phyloP scores from a whole-genome alignment of 495 filamentous ascomycete genomes.

The Aspergillus nidulans region DNA sequence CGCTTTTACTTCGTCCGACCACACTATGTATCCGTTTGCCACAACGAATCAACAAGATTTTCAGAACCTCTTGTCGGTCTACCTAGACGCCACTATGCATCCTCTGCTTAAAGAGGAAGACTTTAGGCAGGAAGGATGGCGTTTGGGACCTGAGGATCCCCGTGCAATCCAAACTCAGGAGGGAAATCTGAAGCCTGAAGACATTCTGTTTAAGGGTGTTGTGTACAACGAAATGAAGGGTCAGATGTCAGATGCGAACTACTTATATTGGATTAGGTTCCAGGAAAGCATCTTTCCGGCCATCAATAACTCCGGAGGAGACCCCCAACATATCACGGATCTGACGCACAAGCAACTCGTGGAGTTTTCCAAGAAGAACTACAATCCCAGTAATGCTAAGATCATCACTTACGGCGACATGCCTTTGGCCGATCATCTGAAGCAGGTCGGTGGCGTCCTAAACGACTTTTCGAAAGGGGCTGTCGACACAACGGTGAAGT shows the following conservation, averaged over 20 bases:
- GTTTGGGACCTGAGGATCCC: conserved; percentile 87
- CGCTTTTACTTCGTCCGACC: conserved; percentile 90
- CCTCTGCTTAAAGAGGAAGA: conserved; percentile 86
- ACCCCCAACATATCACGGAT: conserved; percentile 93
- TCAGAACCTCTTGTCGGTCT: conserved; percentile 92
- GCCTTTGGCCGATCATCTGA: conserved; percentile 73
- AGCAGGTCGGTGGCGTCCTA: conserved; percentile 69
- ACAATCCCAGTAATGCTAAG: conserved; percentile 95
- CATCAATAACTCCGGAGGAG: conserved; percentile 93
- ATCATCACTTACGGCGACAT: conserved; percentile 94
- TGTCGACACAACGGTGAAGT: conserved; percentile 67
- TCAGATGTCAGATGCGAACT: conserved; percentile 95
- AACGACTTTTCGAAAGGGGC: conserved; percentile 63
- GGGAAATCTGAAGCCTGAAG: conserved; percentile 29
- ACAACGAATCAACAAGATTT: conserved; percentile 97
- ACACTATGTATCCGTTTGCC: conserved; percentile 97
- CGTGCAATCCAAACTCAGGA: conserved; percentile 45
- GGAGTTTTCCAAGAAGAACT: conserved; percentile 83
- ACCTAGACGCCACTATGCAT: conserved; percentile 88
- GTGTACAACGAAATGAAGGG: conserved; percentile 99
- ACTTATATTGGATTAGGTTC: conserved; percentile 90
- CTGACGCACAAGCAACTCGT: conserved; percentile 82
- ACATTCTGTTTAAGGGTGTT: conserved; percentile 92
- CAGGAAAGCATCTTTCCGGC: conserved; percentile 91
- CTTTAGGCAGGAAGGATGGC: conserved; percentile 95